Percentiles rank a stretch among this genome's conserved stretches.
Evolutionary conservation across 75 land plant species (phyloP).

Genomic region (Picea sitchensis): DNA sequence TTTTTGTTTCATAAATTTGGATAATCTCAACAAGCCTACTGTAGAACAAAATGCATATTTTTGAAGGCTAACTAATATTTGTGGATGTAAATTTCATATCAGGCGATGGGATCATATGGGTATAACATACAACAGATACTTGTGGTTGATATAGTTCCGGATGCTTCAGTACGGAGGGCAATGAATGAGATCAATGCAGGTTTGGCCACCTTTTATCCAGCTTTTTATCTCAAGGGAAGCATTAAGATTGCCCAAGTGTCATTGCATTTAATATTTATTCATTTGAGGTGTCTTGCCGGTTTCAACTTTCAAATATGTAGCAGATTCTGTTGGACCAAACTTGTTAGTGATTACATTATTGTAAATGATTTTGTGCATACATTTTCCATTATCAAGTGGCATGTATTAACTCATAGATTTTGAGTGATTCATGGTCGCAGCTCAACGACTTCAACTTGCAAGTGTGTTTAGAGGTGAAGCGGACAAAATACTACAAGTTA

Average conservation of each 20-base stretch:
- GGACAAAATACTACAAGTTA: conserved; percentile 82
- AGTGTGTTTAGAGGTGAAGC: conserved; percentile 90
- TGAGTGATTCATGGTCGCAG: conserved; percentile 29
- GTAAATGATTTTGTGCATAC: neutral
- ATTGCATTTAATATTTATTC: neutral
- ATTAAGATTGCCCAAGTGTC: neutral
- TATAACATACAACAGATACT: conserved; percentile 87
- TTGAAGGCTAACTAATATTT: neutral
- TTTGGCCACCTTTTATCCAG: conserved; percentile 5
- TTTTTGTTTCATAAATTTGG: neutral
- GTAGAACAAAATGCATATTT: neutral
- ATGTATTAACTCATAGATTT: conserved; percentile 6
- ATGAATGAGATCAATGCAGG: conserved; percentile 99
- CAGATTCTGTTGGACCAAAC: conserved; percentile 25
- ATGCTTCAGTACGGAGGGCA: conserved; percentile 76
- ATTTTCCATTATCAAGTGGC: neutral
- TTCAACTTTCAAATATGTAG: conserved; percentile 18
- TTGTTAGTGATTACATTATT: conserved; percentile 9
- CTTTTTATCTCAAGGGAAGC: neutral
- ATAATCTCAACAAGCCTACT: neutral
- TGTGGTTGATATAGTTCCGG: conserved; percentile 89
- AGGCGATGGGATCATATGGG: conserved; percentile 94
- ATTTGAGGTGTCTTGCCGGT: conserved; percentile 28
- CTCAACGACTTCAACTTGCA: conserved; percentile 87
- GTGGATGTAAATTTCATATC: conserved; percentile 2